Percentiles rank a stretch among this genome's conserved stretches.
Evolutionary conservation across 1,284 basidiomycete species (phyloP).

Genomic region (Cutaneotrichosporon sp.): DNA sequence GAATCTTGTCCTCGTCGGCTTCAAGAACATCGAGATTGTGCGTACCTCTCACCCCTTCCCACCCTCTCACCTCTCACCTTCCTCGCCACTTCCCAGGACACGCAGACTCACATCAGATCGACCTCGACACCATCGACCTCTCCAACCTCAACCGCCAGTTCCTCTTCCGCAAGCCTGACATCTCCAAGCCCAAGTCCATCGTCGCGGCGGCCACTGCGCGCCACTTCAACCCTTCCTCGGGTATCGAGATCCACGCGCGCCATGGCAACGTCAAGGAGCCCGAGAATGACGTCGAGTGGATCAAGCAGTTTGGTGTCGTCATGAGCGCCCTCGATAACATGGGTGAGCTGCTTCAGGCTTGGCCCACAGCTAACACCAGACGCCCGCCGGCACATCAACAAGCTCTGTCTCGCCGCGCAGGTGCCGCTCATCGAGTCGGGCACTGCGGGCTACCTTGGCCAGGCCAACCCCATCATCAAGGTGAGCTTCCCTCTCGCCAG

Average conservation of each 20-base stretch:
- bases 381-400: slow-evolving; percentile 90
- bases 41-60: slow-evolving; percentile 7
- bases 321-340: slow-evolving; percentile 96
- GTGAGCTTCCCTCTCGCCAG: slow-evolving; percentile 31
- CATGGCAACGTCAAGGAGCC: slow-evolving; percentile 96
- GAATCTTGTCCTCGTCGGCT: slow-evolving; percentile 90
- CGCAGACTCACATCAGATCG: slow-evolving; percentile 61
- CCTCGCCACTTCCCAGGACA: too few species aligned
- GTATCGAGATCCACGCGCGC: slow-evolving; percentile 79
- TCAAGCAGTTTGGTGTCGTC: slow-evolving; percentile 85
- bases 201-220: slow-evolving; percentile 87
- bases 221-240: slow-evolving; percentile 76
- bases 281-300: slow-evolving; percentile 88
- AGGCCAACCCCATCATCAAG: slow-evolving; percentile 61
- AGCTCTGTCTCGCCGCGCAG: slow-evolving; percentile 89
- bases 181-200: slow-evolving; percentile 93
- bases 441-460: slow-evolving; percentile 91
- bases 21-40: slow-evolving; percentile 79
- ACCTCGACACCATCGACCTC: slow-evolving; percentile 98
- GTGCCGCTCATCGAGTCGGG: slow-evolving; percentile 95
- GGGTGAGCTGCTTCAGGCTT: slow-evolving; percentile 65
- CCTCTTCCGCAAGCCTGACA: slow-evolving; percentile 94
- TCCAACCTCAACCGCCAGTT: slow-evolving; percentile 99
- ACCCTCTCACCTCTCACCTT: not conserved
- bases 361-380: slow-evolving; percentile 56